Base-by-base conservation (phyloP, 495 filamentous ascomycete genomes). In the Tuber calosporum region DNA sequence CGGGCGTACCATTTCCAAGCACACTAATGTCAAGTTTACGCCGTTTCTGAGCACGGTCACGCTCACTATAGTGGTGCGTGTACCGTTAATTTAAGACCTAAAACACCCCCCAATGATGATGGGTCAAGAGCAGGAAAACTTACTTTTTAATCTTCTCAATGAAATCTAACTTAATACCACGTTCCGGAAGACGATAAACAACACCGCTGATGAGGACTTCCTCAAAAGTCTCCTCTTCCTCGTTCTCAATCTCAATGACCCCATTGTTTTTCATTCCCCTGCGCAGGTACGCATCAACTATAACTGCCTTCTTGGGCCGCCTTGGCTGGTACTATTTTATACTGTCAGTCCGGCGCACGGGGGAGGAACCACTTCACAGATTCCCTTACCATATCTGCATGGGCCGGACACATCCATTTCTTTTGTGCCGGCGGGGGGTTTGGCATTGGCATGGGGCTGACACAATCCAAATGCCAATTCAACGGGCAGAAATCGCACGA, bases 381-480 rank as follows among this genome's bases (percentile, higher is more conserved):
- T 73, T 88, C 84, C 17, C 72, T 81, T 82, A 73, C 80, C 77
- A 66, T 83, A 82, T 93, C 91, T 43, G 90, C 85, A 82, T 99
- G 95, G 79, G 89, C 89, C 73, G 95, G 94, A 79, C 95, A 99
- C 84, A 88, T 90, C 93, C 93, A 99, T 39, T 88, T 90, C 69
- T 88, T 85, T 67, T 88, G 85, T 7, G 84, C 74, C 82, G 86
- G 80, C 6, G 94, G 94, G 20, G 92, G 91, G 68, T 89, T 87
- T 39, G 93, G 89, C 80, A 94, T 81, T 39, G 96, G 96, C 79
- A 80, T 80, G 4, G 93, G 92, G 81, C 93, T 88, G 22, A 95
- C 84, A 83, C 95, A 99, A 83, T 98, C 94, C 22, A 97, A 84
- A 83, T 99, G 95, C 89, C 93, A 99, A 43, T 87, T 86, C 36